These are phyloP conservation scores for Cardamine occulta DNA, from an alignment of 345 rosid species.

Conservation along the genomic window DNA sequence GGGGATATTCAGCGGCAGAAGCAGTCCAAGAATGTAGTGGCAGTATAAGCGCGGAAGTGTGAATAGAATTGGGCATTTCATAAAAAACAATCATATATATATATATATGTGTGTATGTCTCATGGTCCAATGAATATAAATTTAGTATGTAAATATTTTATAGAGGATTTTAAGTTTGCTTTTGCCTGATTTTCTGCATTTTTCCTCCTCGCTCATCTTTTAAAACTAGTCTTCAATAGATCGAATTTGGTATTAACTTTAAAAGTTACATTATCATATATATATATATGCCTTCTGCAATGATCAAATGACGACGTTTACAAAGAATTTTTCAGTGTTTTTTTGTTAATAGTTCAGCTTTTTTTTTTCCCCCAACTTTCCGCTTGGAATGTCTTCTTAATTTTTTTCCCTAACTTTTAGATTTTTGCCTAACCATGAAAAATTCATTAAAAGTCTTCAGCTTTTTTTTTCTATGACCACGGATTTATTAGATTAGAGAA, in stretches of 20 bases:
- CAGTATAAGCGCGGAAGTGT: not conserved
- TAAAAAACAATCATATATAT: not conserved
- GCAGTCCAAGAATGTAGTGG: slow-evolving; percentile 39
- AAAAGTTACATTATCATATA: not conserved
- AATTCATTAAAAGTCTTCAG: not conserved
- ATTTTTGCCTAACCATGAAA: slow-evolving; percentile 25
- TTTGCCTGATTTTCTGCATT: not conserved
- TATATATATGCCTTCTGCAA: slow-evolving; percentile 7
- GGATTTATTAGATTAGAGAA: slow-evolving; percentile 23
- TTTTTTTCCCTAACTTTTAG: not conserved
- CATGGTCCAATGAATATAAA: not conserved
- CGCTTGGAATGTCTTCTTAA: slow-evolving; percentile 25
- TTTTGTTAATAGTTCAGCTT: slow-evolving; percentile 4
- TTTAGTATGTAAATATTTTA: not conserved
- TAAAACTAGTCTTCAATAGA: not conserved
- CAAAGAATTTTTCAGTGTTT: not conserved
- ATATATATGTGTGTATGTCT: not conserved
- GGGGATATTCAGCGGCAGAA: slow-evolving; percentile 8
- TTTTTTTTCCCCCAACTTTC: slow-evolving; percentile 24
- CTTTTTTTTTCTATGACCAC: slow-evolving; percentile 4
- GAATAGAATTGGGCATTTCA: slow-evolving; percentile 17
- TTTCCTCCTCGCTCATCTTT: not conserved
- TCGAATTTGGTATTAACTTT: not conserved
- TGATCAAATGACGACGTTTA: slow-evolving; percentile 8
- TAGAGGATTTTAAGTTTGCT: not conserved